These are phyloP conservation scores for Prinsepia uniflora DNA, from an alignment of 306 rosid species.

Conservation along the genomic window DNA sequence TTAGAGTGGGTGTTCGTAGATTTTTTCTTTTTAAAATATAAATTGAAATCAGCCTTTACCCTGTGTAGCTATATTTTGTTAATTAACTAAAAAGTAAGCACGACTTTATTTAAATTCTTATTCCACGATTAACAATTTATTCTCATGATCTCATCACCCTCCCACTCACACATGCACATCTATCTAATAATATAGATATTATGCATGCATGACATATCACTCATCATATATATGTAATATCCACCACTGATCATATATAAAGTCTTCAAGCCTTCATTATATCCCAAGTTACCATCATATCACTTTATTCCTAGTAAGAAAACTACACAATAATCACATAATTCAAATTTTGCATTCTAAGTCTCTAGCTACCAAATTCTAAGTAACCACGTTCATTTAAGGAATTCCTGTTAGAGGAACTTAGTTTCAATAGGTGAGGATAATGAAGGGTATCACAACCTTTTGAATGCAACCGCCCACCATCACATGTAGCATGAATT, in stretches of 20 bases:
- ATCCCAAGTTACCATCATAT: neutral
- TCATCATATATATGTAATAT: no score
- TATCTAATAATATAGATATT: neutral
- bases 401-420: neutral
- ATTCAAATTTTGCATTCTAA: neutral
- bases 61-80: neutral
- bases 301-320: constrained; percentile 12
- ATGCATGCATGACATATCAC: neutral
- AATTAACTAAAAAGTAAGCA: neutral
- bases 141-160: neutral
- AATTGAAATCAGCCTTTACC: no score
- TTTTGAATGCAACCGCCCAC: neutral
- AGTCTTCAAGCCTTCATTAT: neutral
- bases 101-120: neutral
- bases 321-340: neutral
- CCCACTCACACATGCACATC: no score
- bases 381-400: neutral
- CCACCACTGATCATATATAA: neutral
- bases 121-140: constrained; percentile 1
- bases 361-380: neutral
- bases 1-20: neutral
- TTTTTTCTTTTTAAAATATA: no score
- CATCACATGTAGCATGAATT: neutral
- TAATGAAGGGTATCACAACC: neutral
- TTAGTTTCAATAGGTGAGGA: neutral